Percentiles rank a stretch among this genome's conserved stretches.
Conservation (phyloP, 768 basidiomycete species). For the Trametes maxima region DNA sequence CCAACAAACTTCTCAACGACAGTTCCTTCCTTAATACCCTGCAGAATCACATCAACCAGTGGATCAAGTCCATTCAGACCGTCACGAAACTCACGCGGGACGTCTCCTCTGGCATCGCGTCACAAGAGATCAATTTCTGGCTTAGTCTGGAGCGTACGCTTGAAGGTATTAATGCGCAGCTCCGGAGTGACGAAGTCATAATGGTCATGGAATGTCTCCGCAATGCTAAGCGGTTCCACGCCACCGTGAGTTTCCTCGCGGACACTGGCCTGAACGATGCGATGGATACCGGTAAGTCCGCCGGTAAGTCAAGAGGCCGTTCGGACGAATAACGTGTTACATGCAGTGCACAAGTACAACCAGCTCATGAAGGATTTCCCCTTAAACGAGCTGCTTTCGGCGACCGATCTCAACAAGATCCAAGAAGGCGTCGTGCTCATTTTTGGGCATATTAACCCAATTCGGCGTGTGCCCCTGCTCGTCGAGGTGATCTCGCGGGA, state of each 20-base stretch:
- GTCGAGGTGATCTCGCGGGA: constrained; percentile 98
- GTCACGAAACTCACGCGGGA: constrained; percentile 96
- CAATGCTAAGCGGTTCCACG: constrained; percentile 95
- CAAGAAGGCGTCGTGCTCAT: constrained; percentile 87
- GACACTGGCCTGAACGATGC: constrained; percentile 97
- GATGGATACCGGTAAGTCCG: constrained; percentile 72
- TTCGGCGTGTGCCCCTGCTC: constrained; percentile 91
- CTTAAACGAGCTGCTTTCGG: constrained; percentile 92
- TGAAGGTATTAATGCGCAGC: constrained; percentile 90
- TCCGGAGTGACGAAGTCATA: constrained; percentile 88
- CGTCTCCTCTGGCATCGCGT: constrained; percentile 92
- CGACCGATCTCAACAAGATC: constrained; percentile 94
- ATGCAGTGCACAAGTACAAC: constrained; percentile 93
- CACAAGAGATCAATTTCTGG: constrained; percentile 99
- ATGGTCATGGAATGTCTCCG: constrained; percentile 93
- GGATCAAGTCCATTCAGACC: constrained; percentile 97
- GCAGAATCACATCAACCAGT: constrained; percentile 91
- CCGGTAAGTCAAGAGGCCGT: not conserved
- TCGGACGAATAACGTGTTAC: not conserved
- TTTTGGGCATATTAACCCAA: constrained; percentile 93
- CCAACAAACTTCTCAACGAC: constrained; percentile 76
- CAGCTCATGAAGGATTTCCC: constrained; percentile 99
- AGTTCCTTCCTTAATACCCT: constrained; percentile 91
- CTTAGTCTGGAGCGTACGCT: constrained; percentile 90
- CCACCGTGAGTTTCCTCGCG: constrained; percentile 96